These are phyloP conservation scores for Sclerotinia minor DNA, from an alignment of 2,329 filamentous ascomycete genomes.

Conservation along the genomic window DNA sequence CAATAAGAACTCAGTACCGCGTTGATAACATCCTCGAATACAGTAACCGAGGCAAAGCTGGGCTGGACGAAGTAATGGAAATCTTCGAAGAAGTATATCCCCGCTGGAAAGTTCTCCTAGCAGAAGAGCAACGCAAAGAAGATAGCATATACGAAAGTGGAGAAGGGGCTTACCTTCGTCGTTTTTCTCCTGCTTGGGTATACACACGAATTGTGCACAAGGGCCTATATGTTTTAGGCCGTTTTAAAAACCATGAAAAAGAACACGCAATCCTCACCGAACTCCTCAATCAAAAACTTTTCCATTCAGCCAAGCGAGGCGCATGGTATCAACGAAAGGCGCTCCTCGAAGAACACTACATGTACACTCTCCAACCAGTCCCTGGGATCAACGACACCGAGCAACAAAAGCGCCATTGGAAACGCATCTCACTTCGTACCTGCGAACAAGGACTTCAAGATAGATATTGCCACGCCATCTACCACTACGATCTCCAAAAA, in stretches of 20 bases:
- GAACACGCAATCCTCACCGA: constrained; percentile 76
- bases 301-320: constrained; percentile 81
- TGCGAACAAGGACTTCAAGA: constrained; percentile 89
- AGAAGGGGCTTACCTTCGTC: constrained; percentile 84
- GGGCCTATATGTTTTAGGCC: constrained; percentile 73
- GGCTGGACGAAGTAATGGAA: constrained; percentile 66
- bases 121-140: constrained; percentile 77
- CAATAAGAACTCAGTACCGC: constrained; percentile 75
- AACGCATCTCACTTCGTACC: constrained; percentile 69
- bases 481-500: constrained; percentile 93
- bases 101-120: constrained; percentile 73
- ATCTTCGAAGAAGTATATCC: constrained; percentile 74
- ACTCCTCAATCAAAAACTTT: constrained; percentile 76
- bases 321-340: constrained; percentile 97
- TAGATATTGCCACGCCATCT: constrained; percentile 83
- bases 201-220: constrained; percentile 95
- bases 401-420: constrained; percentile 79
- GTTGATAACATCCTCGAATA: constrained; percentile 82
- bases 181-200: constrained; percentile 88
- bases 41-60: constrained; percentile 65
- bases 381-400: constrained; percentile 46
- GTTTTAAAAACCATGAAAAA: constrained; percentile 74
- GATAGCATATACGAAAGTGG: constrained; percentile 74
- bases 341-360: constrained; percentile 91
- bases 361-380: constrained; percentile 57